Percentiles rank a stretch among this genome's conserved stretches.
Evolutionary conservation across 768 basidiomycete species (phyloP).

Genomic region (Tephrocybe rancida): DNA sequence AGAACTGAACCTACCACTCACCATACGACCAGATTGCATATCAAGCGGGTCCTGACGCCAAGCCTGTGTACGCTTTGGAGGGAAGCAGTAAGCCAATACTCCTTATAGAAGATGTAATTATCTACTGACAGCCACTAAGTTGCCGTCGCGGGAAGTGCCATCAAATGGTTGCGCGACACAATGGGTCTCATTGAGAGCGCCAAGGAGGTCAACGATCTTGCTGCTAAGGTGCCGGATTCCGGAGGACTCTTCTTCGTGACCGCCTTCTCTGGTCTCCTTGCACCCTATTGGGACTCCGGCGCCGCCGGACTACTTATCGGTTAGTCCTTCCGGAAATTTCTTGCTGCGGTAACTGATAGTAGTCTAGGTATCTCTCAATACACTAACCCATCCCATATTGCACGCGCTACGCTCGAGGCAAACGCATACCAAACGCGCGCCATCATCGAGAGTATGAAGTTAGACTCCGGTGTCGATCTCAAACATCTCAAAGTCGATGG

Average conservation of each 20-base stretch:
- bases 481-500: slow-evolving; percentile 94
- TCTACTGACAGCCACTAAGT: slow-evolving; percentile 42
- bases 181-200: slow-evolving; percentile 83
- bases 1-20: background rate
- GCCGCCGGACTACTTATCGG: slow-evolving; percentile 89
- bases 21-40: slow-evolving; percentile 71
- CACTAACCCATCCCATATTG: slow-evolving; percentile 91
- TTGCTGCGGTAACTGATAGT: background rate
- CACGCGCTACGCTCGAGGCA: slow-evolving; percentile 93
- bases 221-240: slow-evolving; percentile 71
- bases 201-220: slow-evolving; percentile 83
- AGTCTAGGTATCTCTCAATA: slow-evolving; percentile 75
- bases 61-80: slow-evolving; percentile 92
- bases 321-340: slow-evolving; percentile 20
- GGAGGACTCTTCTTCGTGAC: slow-evolving; percentile 97
- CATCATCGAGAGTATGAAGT: slow-evolving; percentile 93
- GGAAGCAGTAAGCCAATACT: slow-evolving; percentile 72
- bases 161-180: slow-evolving; percentile 96
- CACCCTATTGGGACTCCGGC: slow-evolving; percentile 96
- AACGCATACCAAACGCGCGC: slow-evolving; percentile 96
- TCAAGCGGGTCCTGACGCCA: slow-evolving; percentile 76
- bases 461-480: slow-evolving; percentile 81
- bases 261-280: slow-evolving; percentile 93
- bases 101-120: background rate
- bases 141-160: slow-evolving; percentile 92